Evolutionary conservation across 768 basidiomycete genomes (phyloP).

Genomic region (Ramaria sp.): DNA sequence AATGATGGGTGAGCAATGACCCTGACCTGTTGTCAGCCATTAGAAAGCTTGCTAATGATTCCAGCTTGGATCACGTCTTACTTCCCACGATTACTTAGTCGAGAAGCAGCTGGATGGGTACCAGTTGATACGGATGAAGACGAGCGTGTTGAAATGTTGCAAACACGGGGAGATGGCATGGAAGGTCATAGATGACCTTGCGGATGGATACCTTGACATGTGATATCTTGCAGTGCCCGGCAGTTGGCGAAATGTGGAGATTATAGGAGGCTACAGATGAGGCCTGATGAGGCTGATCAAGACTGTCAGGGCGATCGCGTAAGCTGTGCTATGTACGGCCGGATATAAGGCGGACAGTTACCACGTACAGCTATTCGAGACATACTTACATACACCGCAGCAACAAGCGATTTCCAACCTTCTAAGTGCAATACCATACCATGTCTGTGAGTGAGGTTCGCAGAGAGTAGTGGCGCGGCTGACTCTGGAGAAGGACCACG

Average conservation of each 20-base stretch:
- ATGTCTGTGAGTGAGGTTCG: conserved; percentile 3
- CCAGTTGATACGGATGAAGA: conserved; percentile 65
- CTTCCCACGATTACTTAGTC: conserved; percentile 38
- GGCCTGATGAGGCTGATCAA: too few species aligned
- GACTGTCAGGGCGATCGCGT: neutral
- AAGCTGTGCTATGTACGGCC: neutral
- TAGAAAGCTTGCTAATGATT: neutral
- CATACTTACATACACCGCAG: neutral
- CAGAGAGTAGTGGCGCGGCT: neutral
- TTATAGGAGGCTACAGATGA: neutral
- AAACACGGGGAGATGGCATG: neutral
- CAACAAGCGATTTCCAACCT: neutral
- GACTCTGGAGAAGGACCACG: conserved; percentile 22
- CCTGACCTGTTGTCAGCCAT: neutral
- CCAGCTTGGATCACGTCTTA: conserved; percentile 27
- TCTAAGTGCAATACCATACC: neutral
- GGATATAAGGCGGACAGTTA: too few species aligned
- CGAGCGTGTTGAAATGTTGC: conserved; percentile 56
- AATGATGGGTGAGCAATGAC: neutral
- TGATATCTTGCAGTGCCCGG: neutral
- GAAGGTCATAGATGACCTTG: neutral
- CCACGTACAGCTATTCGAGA: too few species aligned
- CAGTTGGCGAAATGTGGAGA: neutral
- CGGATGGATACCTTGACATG: neutral
- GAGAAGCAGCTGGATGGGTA: conserved; percentile 59